phyloP scores from a whole-genome alignment of 257 asterid species.

The Plantago major region DNA sequence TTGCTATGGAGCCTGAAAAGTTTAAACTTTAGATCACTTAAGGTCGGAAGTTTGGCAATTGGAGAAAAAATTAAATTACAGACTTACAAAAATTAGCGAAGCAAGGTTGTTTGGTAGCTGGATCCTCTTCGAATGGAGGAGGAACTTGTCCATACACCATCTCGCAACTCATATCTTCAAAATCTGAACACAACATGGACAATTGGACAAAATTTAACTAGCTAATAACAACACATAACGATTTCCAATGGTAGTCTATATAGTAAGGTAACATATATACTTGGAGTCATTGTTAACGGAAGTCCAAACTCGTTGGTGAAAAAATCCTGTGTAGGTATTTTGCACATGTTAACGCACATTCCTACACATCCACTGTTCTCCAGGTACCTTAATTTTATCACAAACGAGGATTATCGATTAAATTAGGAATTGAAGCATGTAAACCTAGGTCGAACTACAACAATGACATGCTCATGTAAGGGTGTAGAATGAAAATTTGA shows the following conservation, averaged over 20 bases:
- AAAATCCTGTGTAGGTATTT: conserved; percentile 94
- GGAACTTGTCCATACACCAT: conserved; percentile 91
- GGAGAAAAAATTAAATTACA: not conserved
- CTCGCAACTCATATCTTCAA: conserved; percentile 96
- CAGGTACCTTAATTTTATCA: conserved; percentile 48
- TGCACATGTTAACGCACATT: conserved; percentile 93
- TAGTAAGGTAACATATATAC: conserved; percentile 30
- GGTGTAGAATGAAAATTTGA: no score
- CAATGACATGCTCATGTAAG: no score
- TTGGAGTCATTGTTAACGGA: conserved; percentile 90
- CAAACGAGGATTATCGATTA: not conserved
- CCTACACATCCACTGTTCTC: conserved; percentile 98
- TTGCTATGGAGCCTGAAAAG: conserved; percentile 67
- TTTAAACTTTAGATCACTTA: not conserved
- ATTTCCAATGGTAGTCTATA: not conserved
- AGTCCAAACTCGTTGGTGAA: conserved; percentile 97
- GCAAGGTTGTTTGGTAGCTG: conserved; percentile 75
- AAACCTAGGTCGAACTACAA: not conserved
- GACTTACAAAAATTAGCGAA: conserved; percentile 54
- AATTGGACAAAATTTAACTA: not conserved
- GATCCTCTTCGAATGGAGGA: conserved; percentile 72
- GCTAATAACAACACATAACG: not conserved
- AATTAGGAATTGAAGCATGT: conserved; percentile 1
- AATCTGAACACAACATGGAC: conserved; percentile 40
- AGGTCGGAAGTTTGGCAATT: not conserved